Percentiles rank a stretch among this genome's conserved stretches.
Evolutionary conservation across 1,139 yeast species (phyloP).

Genomic region (Saccharomyces pastorianus): DNA sequence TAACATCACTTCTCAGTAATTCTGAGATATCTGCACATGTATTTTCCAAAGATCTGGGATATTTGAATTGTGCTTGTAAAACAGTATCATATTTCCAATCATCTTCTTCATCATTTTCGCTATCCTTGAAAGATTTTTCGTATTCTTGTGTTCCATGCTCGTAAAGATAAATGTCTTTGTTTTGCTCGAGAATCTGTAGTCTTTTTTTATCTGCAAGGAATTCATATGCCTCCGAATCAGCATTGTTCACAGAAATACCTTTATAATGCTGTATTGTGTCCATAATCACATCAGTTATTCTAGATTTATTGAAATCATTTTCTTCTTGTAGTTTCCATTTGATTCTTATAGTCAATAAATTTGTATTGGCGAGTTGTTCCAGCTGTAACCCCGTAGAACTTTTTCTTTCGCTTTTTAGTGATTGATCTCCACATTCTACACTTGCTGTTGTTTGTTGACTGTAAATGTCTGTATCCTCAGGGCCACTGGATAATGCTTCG

Average conservation of each 20-base stretch:
- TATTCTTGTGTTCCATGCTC: slow-evolving; percentile 21
- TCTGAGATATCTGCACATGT: slow-evolving; percentile 1
- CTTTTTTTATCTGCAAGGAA: slow-evolving; percentile 22
- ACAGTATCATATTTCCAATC: slow-evolving; percentile 24
- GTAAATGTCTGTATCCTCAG: background rate
- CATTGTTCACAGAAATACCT: slow-evolving; percentile 19
- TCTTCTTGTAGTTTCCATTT: slow-evolving; percentile 13
- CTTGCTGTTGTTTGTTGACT: background rate
- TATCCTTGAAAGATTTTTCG: slow-evolving; percentile 9
- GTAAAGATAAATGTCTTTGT: slow-evolving; percentile 18
- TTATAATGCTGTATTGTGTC: slow-evolving; percentile 12
- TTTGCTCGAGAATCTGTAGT: slow-evolving; percentile 15
- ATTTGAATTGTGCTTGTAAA: slow-evolving; percentile 26
- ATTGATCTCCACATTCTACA: background rate
- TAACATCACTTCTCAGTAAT: slow-evolving; percentile 1
- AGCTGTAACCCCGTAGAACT: slow-evolving; percentile 11
- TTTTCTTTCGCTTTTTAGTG: background rate
- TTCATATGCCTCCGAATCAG: slow-evolving; percentile 26
- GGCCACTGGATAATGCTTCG: background rate
- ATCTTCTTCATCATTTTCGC: background rate
- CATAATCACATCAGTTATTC: slow-evolving; percentile 8
- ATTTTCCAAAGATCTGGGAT: slow-evolving; percentile 9
- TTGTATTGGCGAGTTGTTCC: slow-evolving; percentile 27
- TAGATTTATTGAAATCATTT: slow-evolving; percentile 7
- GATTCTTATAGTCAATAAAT: slow-evolving; percentile 22